phyloP scores from a whole-genome alignment of 805 yeast species.

The Starmera quercuum region DNA sequence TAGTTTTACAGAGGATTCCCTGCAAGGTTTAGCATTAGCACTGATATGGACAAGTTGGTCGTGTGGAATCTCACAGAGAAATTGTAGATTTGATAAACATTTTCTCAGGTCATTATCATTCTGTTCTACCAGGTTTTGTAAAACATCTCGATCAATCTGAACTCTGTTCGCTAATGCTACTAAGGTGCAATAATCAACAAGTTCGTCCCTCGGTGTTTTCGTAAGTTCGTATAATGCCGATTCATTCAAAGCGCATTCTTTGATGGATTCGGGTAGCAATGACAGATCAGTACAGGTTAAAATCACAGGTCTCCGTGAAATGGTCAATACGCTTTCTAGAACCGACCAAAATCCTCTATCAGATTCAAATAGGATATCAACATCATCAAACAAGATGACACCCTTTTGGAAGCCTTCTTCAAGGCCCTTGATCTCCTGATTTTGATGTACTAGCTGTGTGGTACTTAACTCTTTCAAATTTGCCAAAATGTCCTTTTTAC shows the following conservation, averaged over 20 bases:
- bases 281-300: slow-evolving; percentile 49
- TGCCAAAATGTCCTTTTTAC: slow-evolving; percentile 60
- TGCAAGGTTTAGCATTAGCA: neutral
- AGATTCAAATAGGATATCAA: slow-evolving; percentile 65
- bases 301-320: slow-evolving; percentile 63
- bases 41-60: neutral
- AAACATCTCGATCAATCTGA: slow-evolving; percentile 22
- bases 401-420: slow-evolving; percentile 41
- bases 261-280: slow-evolving; percentile 39
- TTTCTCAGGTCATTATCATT: slow-evolving; percentile 37
- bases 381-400: slow-evolving; percentile 76
- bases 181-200: slow-evolving; percentile 33
- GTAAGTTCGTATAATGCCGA: slow-evolving; percentile 28
- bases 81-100: slow-evolving; percentile 38
- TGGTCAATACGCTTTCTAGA: slow-evolving; percentile 49
- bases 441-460: slow-evolving; percentile 64
- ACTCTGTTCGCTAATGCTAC: slow-evolving; percentile 29
- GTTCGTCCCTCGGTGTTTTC: slow-evolving; percentile 8
- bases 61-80: slow-evolving; percentile 19
- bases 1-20: neutral
- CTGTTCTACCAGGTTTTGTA: slow-evolving; percentile 22
- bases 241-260: slow-evolving; percentile 37
- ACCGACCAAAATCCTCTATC: slow-evolving; percentile 81
- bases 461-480: slow-evolving; percentile 75
- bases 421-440: too few relatives aligned